Base-by-base conservation (phyloP, 2,329 filamentous ascomycete genomes). In the Aspergillus chevalieri region DNA sequence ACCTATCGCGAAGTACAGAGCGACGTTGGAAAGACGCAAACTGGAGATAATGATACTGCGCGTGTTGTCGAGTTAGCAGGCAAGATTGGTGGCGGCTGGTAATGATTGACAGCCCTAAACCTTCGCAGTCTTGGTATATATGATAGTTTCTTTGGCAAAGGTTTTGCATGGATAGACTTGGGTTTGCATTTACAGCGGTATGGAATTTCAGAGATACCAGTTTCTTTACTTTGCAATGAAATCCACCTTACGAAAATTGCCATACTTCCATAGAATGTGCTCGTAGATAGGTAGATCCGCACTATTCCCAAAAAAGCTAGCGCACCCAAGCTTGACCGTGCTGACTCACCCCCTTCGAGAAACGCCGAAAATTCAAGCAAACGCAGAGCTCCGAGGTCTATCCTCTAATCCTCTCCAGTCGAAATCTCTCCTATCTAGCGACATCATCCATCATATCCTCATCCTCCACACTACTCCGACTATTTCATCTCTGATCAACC, bases 11-110 rank as follows among this genome's bases (percentile, higher is more conserved):
- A 91, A 70, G 92, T 98, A 19, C 85, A 96, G 61, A 96, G 92
- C 72, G 89, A 97, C 66, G 89, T 98, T 41, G 93, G 93, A 46
- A 95, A 93, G 73, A 78, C 81, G 55, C 75, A 77, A 56, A 61
- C 55, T 6, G 59, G 66, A 14, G 76, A 68, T 75, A 78, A 78
- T 52, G 86, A 90, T 65, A 85, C 87, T 41, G 87, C 94, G 64
- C 82, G 85, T 52, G 91, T 95, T 38, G 86, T 90, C 51, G 89
- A 93, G 64, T 77, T 98, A 63, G 92, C 92, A 43, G 85, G 89
- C 49, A 93, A 90, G 70, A 87, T 91, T 60, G 93, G 91, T 47
- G 93, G 93, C 47, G 93, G 93, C 21, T 98, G 93, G 93, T 97
- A 78, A 71, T 19, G 38, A 10, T 21, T 41, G 21, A 15, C 21